Base-by-base conservation (phyloP, 2,329 filamentous ascomycete genomes). In the Balansia obtecta region DNA sequence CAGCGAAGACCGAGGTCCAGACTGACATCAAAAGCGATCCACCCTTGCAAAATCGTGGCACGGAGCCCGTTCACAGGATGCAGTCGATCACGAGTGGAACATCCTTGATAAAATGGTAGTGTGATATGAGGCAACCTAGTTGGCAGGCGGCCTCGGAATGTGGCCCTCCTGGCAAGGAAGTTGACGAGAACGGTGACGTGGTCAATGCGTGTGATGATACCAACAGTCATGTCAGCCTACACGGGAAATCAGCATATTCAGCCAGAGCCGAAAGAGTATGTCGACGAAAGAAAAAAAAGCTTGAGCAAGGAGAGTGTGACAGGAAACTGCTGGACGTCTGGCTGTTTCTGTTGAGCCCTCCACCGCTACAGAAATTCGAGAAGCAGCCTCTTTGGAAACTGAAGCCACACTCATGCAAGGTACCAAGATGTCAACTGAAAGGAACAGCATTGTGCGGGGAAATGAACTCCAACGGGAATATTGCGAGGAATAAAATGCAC, bases 311-410 rank as follows among this genome's bases (percentile, higher is more conserved):
- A 7, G 80, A 79, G 63, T 74, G 83, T 54, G 88, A 95, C 63
- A 75, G 74, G 56, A 80, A 94, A 69, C 76, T 95, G 38, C 89
- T 1, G 75, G 78, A 54, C 84, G 86, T 70, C 89, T 95, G 72
- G 73, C 76, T 12, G 71, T 68, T 51, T 84, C 85, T 59, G 80
- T 94, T 57, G 77, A 84, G 61, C 83, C 64, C 80, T 95, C 63
- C 82, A 86, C 57, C 89, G 89, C 10, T 88, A 67, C 87, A 94
- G 4, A 88, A 95, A 59, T 82, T 91, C 22, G 88, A 96, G 61
- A 90, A 96, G 65, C 88, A 96, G 58, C 80, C 95, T 5, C 89
- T 96, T 61, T 81, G 86, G 64, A 78, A 89, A 52, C 88, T 95
- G 60, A 87, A 85, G 67, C 90, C 90, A 1, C 76, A 1, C 76